These are phyloP conservation scores for Porcisia hertigi DNA, from an alignment of 208 protist genomes.

Conservation along the genomic window DNA sequence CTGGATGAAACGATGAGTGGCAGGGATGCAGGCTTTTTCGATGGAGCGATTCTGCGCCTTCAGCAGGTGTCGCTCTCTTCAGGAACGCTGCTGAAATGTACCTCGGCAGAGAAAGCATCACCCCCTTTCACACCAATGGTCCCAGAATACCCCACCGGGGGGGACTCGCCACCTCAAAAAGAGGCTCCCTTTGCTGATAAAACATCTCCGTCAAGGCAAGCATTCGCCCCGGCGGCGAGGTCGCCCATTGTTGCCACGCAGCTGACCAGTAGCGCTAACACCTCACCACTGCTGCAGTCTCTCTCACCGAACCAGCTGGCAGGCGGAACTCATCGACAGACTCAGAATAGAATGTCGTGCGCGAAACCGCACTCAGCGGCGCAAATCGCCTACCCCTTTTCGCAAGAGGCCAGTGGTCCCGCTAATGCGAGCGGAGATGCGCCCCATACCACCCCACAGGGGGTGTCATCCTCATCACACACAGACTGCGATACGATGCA, in stretches of 20 bases:
- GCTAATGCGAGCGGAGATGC: not conserved
- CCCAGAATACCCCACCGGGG: not conserved
- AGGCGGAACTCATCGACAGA: not conserved
- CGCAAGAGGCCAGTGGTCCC: not conserved
- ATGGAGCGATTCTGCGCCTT: constrained; percentile 59
- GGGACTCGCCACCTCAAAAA: not conserved
- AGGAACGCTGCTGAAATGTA: not conserved
- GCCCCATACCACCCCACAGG: not conserved
- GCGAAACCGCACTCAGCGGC: not conserved
- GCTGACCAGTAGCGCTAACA: not conserved
- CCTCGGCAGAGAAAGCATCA: not conserved
- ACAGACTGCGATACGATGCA: not conserved
- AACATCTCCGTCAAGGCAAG: not conserved
- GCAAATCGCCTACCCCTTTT: too few species aligned
- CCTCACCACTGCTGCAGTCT: not conserved
- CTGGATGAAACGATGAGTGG: constrained; percentile 42
- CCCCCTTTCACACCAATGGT: not conserved
- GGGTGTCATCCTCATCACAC: not conserved
- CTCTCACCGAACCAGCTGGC: not conserved
- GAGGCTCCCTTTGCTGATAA: too few species aligned
- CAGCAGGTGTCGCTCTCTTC: constrained; percentile 20
- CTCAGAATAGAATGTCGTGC: not conserved
- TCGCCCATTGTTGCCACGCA: not conserved
- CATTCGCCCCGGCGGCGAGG: not conserved
- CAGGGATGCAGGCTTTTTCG: constrained; percentile 53